Evolutionary conservation across 345 rosid species (phyloP).

Genomic region (Melaleuca quinquenervia): DNA sequence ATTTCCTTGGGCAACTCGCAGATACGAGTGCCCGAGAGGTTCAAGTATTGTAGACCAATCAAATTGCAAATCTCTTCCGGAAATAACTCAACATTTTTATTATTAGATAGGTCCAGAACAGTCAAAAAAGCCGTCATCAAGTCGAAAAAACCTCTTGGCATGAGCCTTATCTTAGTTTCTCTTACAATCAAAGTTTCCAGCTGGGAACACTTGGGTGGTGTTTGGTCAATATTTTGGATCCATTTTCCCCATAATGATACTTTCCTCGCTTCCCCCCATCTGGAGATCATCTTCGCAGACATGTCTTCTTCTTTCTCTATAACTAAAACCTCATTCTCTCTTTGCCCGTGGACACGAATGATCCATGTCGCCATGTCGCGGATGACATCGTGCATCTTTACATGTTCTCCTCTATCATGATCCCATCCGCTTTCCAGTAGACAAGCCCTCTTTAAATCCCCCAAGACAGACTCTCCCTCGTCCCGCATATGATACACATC

Average conservation of each 20-base stretch:
- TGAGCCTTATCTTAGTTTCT: rapidly evolving
- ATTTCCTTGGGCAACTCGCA: rapidly evolving
- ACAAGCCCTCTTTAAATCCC: slow-evolving; percentile 4
- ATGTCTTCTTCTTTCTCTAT: neutral
- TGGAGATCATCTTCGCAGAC: neutral
- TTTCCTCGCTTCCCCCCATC: neutral
- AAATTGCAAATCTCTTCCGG: neutral
- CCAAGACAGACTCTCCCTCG: neutral
- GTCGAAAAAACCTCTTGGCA: neutral
- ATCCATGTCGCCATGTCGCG: slow-evolving; percentile 14
- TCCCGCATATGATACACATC: neutral
- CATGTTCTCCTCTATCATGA: neutral
- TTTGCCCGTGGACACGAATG: neutral
- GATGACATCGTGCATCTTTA: slow-evolving; percentile 16
- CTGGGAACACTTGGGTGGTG: rapidly evolving
- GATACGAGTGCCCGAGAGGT: rapidly evolving
- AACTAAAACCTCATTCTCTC: neutral
- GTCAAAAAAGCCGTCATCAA: rapidly evolving
- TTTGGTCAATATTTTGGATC: rapidly evolving
- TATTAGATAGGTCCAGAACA: neutral
- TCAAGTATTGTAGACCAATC: rapidly evolving
- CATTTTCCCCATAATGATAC: neutral
- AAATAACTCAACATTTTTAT: rapidly evolving
- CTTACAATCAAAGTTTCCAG: neutral
- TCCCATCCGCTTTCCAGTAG: slow-evolving; percentile 1